Conservation (phyloP, 768 basidiomycete species). For the Russula sp. region DNA sequence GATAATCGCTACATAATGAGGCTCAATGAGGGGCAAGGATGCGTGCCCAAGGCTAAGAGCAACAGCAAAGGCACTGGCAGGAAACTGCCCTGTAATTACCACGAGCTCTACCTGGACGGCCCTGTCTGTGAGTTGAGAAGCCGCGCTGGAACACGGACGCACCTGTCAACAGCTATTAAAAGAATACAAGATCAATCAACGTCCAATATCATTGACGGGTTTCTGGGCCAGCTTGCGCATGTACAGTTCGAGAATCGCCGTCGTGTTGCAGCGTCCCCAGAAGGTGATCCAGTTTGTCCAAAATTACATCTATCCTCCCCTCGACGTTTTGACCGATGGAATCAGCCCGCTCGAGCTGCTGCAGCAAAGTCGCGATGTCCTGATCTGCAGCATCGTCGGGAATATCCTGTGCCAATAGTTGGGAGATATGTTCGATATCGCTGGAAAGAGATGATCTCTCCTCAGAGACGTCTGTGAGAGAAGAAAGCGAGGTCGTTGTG, state of each 20-base stretch:
- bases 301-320: constrained; percentile 51
- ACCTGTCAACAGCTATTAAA: constrained; percentile 7
- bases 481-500: background rate
- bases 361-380: constrained; percentile 47
- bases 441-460: constrained; percentile 28
- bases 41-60: background rate
- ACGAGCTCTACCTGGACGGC: background rate
- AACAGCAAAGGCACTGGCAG: background rate
- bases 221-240: background rate
- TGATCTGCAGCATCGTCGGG: constrained; percentile 34
- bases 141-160: background rate
- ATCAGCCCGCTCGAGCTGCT: constrained; percentile 50
- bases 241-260: constrained; percentile 9
- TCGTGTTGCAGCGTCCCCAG: constrained; percentile 39
- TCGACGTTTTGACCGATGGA: constrained; percentile 59
- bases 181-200: background rate
- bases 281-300: constrained; percentile 52
- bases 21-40: background rate
- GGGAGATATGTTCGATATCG: constrained; percentile 35
- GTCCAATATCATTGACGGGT: background rate
- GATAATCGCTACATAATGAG: background rate
- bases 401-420: constrained; percentile 31
- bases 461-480: background rate
- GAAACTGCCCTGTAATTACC: background rate
- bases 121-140: background rate